Evolutionary conservation across 768 basidiomycete genomes (phyloP), one percentile per base, ranked within the genome.

Genomic region (Hysterangium stoloniferum): DNA sequence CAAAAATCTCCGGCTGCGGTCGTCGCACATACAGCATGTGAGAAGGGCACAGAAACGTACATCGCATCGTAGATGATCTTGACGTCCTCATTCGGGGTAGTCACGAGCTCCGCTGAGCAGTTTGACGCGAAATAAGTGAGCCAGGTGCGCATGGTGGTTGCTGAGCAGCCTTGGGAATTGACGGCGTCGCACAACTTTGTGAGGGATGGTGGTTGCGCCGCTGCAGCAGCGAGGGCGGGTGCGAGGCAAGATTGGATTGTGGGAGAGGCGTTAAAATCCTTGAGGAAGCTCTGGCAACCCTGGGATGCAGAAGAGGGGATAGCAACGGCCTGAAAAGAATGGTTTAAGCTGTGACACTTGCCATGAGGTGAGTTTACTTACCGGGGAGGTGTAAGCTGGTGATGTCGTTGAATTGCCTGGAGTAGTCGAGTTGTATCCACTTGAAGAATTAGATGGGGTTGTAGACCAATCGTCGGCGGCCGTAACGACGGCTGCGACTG

Each of bases 11-110:
- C 82, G 41, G 59, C 69, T 59, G 82, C 79, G 59, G 86, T 79
- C 74, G 88, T 86, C 40, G 83, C 57, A 69, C 94, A 97, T 27
- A 89, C 62, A 24, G 91, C 82, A 5, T 63, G 57, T 54, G 68
- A 69, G 62, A 95, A 62, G 6, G 93, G 91, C 9, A 62, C 54
- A 38, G 94, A 56, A 52, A 74, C 56, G 70, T 90, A 99, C 25
- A 97, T 68, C 27, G 80, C 69, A 62, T 97, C 94, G 68, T 98
- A 99, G 1, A 77, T 66, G 24, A 66, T 58, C 63, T 78, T 63
- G 40, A 96, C 85, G 22, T 71, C 62, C 1, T 38, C 1, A 55
- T 75, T 76, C 41, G 68, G 61, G 42, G 50, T 60, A 8, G 74
- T 67, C 3, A 78, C 79, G 57, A 99, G 69, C 69, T 98, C 95